Percentiles rank a stretch among this genome's conserved stretches.
phyloP scores from a whole-genome alignment of 2,329 filamentous ascomycete species.

The Calonectria naviculata region DNA sequence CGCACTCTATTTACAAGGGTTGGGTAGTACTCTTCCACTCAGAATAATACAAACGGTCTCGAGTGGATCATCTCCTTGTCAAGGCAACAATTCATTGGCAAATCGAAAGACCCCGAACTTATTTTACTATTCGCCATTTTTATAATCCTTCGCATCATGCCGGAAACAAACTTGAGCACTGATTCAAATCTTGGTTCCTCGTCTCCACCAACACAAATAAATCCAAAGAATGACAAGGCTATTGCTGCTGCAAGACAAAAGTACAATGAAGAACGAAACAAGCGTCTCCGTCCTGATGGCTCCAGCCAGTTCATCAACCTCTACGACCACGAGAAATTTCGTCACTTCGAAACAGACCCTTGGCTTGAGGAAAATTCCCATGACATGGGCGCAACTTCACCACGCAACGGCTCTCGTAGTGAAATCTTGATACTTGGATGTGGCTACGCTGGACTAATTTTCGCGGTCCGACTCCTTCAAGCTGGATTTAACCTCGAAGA shows the following conservation, averaged over 20 bases:
- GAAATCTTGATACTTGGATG: slow-evolving; percentile 49
- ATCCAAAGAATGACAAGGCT: too few relatives aligned
- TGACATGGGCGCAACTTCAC: background rate
- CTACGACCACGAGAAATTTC: slow-evolving; percentile 27
- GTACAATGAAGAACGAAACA: slow-evolving; percentile 48
- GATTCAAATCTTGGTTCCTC: too few relatives aligned
- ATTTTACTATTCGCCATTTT: too few relatives aligned
- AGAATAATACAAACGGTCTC: too few relatives aligned
- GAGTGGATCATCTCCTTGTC: too few relatives aligned
- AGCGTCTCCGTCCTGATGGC: slow-evolving; percentile 46
- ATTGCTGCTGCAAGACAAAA: background rate
- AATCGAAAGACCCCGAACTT: too few relatives aligned
- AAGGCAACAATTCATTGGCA: too few relatives aligned
- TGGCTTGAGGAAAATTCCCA: slow-evolving; percentile 48
- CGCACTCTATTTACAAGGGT: too few relatives aligned
- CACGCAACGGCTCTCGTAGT: slow-evolving; percentile 35
- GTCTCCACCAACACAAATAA: too few relatives aligned
- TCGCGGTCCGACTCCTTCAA: slow-evolving; percentile 41
- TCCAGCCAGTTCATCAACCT: slow-evolving; percentile 46
- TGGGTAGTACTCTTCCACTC: too few relatives aligned
- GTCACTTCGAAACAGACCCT: slow-evolving; percentile 45
- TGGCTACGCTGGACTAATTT: slow-evolving; percentile 48
- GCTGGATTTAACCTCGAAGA: slow-evolving; percentile 42
- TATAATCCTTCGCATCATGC: too few relatives aligned
- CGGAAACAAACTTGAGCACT: too few relatives aligned